phyloP scores from a whole-genome alignment of 1,284 basidiomycete species.

The Trichosporon sp. region DNA sequence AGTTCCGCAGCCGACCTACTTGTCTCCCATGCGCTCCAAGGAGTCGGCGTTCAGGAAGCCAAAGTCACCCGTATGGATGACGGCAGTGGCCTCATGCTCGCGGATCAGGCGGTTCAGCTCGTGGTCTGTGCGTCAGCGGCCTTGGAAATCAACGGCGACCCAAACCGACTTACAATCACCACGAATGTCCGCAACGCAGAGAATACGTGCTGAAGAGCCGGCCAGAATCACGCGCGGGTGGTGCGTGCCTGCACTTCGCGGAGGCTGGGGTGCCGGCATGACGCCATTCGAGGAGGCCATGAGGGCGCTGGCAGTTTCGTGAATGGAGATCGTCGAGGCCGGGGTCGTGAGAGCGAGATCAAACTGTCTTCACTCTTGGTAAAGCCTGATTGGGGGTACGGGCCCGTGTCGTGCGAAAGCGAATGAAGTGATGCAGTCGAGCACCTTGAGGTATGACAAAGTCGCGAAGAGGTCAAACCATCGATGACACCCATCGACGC shows the following conservation, averaged over 20 bases:
- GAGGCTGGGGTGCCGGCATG: constrained; percentile 14
- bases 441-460: background rate
- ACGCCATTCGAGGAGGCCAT: constrained; percentile 15
- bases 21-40: constrained; percentile 84
- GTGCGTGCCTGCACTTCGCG: constrained; percentile 1
- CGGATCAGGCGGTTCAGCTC: constrained; percentile 84
- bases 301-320: background rate
- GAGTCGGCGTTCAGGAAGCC: constrained; percentile 89
- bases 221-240: constrained; percentile 39
- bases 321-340: background rate
- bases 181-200: constrained; percentile 94
- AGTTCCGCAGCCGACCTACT: constrained; percentile 49
- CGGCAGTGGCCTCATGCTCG: constrained; percentile 82
- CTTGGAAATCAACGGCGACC: background rate
- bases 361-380: background rate
- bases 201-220: constrained; percentile 66
- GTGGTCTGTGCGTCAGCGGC: constrained; percentile 51
- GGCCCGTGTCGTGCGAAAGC: background rate
- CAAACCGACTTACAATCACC: constrained; percentile 55
- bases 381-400: background rate
- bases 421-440: background rate
- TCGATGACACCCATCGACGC: constrained; percentile 2
- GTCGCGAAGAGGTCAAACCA: background rate
- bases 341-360: background rate
- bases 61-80: constrained; percentile 99